Evolutionary conservation across 768 basidiomycete genomes (phyloP).

Genomic region (Mrakia blollopis): DNA sequence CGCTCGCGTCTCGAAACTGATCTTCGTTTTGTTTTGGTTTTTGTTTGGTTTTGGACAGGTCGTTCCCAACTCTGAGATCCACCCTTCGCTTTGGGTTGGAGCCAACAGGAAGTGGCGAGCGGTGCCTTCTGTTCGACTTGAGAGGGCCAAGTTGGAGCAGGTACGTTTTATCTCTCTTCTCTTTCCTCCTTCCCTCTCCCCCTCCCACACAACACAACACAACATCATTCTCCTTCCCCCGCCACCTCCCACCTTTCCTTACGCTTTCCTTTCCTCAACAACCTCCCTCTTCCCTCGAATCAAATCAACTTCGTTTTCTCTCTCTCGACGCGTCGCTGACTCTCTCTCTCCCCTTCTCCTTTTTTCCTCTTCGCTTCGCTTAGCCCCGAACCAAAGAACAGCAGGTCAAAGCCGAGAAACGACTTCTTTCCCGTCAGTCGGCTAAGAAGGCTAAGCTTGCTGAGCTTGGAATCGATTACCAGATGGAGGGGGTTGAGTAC

Average conservation of each 20-base stretch:
- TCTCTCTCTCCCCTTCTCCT: constrained; percentile 7
- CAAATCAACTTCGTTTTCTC: not conserved
- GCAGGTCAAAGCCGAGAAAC: constrained; percentile 58
- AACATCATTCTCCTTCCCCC: not conserved
- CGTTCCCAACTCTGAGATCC: constrained; percentile 81
- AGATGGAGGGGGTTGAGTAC: constrained; percentile 74
- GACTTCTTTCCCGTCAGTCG: constrained; percentile 70
- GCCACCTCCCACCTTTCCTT: not conserved
- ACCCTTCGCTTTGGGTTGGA: constrained; percentile 94
- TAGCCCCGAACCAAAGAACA: constrained; percentile 71
- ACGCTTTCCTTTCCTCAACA: too few relatives aligned
- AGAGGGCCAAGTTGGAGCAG: constrained; percentile 73
- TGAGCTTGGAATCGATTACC: constrained; percentile 78
- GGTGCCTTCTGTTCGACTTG: constrained; percentile 68
- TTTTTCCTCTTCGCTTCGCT: constrained; percentile 2
- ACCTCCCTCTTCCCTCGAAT: not conserved
- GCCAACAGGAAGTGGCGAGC: constrained; percentile 84
- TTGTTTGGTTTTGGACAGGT: constrained; percentile 47
- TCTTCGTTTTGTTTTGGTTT: not conserved
- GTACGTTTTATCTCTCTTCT: constrained; percentile 49
- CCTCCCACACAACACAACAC: not conserved
- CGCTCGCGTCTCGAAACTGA: not conserved
- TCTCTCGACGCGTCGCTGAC: not conserved
- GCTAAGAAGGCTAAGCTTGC: constrained; percentile 72
- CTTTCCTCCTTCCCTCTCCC: not conserved